Base-by-base conservation (phyloP, 768 basidiomycete species). In the Chalciporus chontae region DNA sequence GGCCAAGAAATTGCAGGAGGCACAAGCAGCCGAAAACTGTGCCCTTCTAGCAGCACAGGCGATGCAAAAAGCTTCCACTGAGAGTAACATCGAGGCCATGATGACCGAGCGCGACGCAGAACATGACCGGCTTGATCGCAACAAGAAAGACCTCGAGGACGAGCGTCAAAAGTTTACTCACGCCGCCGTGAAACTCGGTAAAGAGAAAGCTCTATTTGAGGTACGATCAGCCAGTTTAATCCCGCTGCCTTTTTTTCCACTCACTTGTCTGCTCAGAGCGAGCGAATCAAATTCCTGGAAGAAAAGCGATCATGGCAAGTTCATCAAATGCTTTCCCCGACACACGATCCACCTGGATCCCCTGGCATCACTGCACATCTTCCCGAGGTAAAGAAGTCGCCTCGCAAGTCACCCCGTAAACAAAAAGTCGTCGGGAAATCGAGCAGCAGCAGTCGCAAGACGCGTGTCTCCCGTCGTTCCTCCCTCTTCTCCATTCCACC, bases 231-330 rank as follows among this genome's bases (percentile, higher is more conserved):
- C 39, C 13, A 15, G 0, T 39, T 11, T 46, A 13, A 43, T 43
- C 47, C 27, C 14, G 21, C 23, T 18, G n/a, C 23, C 15, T n/a
- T 23, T n/a, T 23, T 18, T 13, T 39, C 13, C 39, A 38, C 50
- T 52, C 34, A 60, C 37, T 34, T 27, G 29, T 23, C 29, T 21
- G 40, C 36, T 44, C 56, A 90, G 87, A 77, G 77, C 9, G 84
- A 87, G 59, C 76, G 79, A 18, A 60, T 80, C 23, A 75, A 73
- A 47, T 73, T 89, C 37, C 39, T 78, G 42, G 85, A 89, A 54
- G 87, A 90, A 63, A 85, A 80, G 59, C 77, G 84, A n/a, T 70
- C 76, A n/a, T 88, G 84, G 87, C 76, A 84, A 49, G 77, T 81
- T 1, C 75, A 84, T 41, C 71, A 70, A 62, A 83, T 87, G 75